phyloP scores from a whole-genome alignment of 2,329 filamentous ascomycete species.

The Pseudogymnoascus sp. region DNA sequence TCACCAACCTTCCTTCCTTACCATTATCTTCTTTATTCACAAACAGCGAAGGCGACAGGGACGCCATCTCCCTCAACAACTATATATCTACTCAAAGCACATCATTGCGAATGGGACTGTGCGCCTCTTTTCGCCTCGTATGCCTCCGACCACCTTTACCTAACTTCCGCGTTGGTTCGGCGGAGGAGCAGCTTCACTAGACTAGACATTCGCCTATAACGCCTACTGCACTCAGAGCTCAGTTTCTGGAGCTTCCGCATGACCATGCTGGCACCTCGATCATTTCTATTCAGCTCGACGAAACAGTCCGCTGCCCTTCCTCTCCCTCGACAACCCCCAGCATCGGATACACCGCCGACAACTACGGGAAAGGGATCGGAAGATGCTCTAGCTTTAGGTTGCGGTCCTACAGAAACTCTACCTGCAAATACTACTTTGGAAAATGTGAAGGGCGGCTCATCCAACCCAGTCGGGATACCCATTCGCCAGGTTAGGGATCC shows the following conservation, averaged over 20 bases:
- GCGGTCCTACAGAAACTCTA: background rate
- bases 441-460: conserved; percentile 8
- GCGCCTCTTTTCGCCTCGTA: conserved; percentile 4
- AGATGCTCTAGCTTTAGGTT: background rate
- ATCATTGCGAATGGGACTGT: conserved; percentile 5
- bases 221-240: background rate
- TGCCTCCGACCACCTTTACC: background rate
- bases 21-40: background rate
- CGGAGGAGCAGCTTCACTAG: conserved; percentile 2
- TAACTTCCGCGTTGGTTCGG: background rate
- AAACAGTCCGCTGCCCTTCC: background rate
- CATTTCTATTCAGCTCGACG: conserved; percentile 20
- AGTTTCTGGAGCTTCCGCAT: background rate
- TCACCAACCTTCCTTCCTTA: background rate
- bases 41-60: background rate
- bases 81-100: background rate
- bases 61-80: background rate
- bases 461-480: conserved; percentile 27
- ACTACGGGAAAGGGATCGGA: background rate
- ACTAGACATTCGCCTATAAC: background rate
- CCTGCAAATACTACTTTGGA: background rate
- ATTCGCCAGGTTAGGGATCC: conserved; percentile 19
- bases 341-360: background rate
- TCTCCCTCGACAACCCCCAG: background rate
- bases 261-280: conserved; percentile 23